A percentile compares a stretch with the other conserved stretches of the same genome.
phyloP scores from a whole-genome alignment of 768 basidiomycete genomes.

The Dioszegia crocea region DNA sequence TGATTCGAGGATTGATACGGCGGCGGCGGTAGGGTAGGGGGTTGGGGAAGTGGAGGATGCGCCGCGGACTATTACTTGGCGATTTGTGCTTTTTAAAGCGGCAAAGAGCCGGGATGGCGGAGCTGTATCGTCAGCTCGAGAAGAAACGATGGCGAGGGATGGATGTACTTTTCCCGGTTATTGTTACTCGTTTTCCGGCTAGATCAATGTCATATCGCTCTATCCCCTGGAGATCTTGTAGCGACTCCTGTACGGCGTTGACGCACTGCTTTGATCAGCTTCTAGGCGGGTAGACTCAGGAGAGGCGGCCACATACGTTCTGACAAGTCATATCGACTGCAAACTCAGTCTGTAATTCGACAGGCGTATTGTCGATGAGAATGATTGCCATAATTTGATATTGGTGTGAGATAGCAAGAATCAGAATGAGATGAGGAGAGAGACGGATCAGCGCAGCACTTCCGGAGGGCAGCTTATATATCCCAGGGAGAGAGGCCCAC shows the following conservation, averaged over 20 bases:
- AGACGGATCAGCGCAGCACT: neutral
- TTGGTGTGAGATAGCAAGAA: neutral
- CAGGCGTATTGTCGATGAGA: neutral
- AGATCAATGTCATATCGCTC: constrained; percentile 48
- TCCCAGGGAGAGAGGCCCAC: constrained; percentile 4
- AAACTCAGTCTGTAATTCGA: constrained; percentile 45
- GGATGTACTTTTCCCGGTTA: constrained; percentile 44
- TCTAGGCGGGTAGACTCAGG: neutral
- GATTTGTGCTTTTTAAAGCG: constrained; percentile 40
- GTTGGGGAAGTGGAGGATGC: constrained; percentile 31
- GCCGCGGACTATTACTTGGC: constrained; percentile 46
- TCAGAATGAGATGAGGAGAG: neutral
- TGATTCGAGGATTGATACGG: constrained; percentile 48
- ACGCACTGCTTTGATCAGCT: constrained; percentile 34
- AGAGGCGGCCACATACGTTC: constrained; percentile 34
- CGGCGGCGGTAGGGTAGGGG: constrained; percentile 27
- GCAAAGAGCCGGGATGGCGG: constrained; percentile 39
- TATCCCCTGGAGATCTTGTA: constrained; percentile 37
- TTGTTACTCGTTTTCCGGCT: constrained; percentile 43
- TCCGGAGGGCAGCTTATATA: too few species aligned
- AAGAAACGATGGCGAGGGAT: neutral
- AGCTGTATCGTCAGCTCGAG: too few species aligned
- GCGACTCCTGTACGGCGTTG: constrained; percentile 34
- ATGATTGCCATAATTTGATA: neutral
- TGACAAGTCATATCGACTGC: constrained; percentile 51